phyloP scores from a whole-genome alignment of 495 filamentous ascomycete genomes.

The Haplographium delicatum region DNA sequence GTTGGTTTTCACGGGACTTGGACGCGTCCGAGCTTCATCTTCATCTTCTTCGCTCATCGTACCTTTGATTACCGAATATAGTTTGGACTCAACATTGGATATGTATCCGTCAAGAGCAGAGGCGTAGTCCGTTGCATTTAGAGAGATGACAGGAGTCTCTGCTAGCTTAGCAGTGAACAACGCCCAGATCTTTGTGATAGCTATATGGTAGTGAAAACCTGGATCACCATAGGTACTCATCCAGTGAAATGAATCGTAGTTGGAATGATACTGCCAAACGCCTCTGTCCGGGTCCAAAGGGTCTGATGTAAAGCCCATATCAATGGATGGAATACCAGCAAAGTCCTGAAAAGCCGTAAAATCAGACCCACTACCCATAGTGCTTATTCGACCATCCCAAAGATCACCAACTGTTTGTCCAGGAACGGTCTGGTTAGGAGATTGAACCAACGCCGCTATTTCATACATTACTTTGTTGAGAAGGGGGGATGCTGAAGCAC shows the following conservation, averaged over 20 bases:
- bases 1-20: conserved; percentile 27
- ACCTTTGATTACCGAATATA: conserved; percentile 31
- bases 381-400: conserved; percentile 63
- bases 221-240: conserved; percentile 81
- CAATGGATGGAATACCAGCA: conserved; percentile 79
- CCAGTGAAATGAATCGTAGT: conserved; percentile 91
- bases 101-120: conserved; percentile 58
- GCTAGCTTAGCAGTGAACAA: conserved; percentile 75
- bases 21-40: conserved; percentile 47
- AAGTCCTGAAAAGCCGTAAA: conserved; percentile 92
- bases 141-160: conserved; percentile 71
- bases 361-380: conserved; percentile 78
- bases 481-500: conserved; percentile 68
- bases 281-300: conserved; percentile 21
- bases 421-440: conserved; percentile 75
- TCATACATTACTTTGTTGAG: conserved; percentile 72
- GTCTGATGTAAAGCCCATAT: conserved; percentile 68
- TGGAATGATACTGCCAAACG: conserved; percentile 81
- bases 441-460: conserved; percentile 62
- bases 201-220: conserved; percentile 73
- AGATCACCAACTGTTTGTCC: conserved; percentile 71
- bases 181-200: conserved; percentile 73
- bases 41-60: conserved; percentile 35
- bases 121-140: conserved; percentile 73
- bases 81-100: conserved; percentile 59